phyloP scores from a whole-genome alignment of 257 asterid species.

The Solanum sejunctum region DNA sequence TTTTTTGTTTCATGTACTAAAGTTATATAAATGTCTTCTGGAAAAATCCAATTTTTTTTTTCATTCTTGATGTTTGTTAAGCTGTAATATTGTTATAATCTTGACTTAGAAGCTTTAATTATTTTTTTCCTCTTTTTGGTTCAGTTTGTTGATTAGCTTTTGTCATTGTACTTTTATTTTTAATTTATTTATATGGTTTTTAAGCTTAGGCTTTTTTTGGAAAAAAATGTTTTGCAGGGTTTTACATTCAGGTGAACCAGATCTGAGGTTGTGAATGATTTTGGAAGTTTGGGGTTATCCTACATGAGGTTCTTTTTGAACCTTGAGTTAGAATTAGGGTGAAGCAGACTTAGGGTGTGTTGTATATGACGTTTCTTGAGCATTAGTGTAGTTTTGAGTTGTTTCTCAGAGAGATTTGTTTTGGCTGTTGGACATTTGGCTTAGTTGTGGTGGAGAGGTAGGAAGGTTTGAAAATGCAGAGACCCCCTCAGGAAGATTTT shows the following conservation, averaged over 20 bases:
- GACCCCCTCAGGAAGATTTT: conserved; percentile 51
- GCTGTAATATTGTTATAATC: not conserved
- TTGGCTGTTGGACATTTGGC: not conserved
- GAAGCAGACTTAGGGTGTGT: not conserved
- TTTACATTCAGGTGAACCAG: not conserved
- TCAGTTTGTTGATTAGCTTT: not conserved
- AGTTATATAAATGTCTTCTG: not conserved
- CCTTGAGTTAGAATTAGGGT: not conserved
- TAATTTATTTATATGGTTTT: not conserved
- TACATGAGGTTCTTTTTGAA: not conserved
- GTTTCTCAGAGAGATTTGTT: not conserved
- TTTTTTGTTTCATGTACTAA: not conserved
- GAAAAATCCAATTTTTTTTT: not conserved
- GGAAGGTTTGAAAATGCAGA: conserved; percentile 23
- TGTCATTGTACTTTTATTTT: not conserved
- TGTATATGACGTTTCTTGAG: not conserved
- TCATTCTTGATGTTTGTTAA: not conserved
- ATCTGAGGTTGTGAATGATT: not conserved
- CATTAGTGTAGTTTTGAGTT: not conserved
- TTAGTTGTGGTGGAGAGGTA: not conserved
- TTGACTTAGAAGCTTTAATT: not conserved
- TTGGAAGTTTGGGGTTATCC: not conserved
- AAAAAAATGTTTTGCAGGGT: not conserved
- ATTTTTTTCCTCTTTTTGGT: not conserved
- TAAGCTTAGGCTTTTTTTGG: not conserved